Percentiles rank a stretch among this genome's conserved stretches.
Evolutionary conservation across 192 early-diverging fungal genomes (phyloP).

Genomic region (Coemansia umbellata): DNA sequence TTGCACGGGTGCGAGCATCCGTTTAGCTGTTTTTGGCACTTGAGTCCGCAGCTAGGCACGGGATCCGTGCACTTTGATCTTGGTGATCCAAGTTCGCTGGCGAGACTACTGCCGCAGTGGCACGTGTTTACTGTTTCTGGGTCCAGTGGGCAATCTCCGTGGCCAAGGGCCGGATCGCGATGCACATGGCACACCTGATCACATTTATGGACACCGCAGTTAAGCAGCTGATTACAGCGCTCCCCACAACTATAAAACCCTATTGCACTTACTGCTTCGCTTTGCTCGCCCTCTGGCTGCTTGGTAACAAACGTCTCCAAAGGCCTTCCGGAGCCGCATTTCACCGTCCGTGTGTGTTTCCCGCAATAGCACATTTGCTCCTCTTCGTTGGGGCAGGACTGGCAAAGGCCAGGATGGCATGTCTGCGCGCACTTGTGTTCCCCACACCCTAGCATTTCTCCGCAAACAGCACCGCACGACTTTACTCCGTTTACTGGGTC

Average conservation of each 20-base stretch:
- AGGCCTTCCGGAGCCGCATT: constrained; percentile 58
- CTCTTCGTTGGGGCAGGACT: constrained; percentile 55
- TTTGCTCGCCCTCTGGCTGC: background rate
- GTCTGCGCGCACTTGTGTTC: constrained; percentile 60
- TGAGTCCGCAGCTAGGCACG: constrained; percentile 39
- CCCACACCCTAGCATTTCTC: constrained; percentile 66
- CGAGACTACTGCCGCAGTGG: constrained; percentile 31
- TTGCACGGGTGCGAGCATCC: constrained; percentile 61
- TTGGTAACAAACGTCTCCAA: constrained; percentile 3
- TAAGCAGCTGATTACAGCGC: constrained; percentile 18
- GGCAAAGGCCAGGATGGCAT: constrained; percentile 71
- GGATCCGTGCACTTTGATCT: constrained; percentile 38
- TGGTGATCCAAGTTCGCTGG: constrained; percentile 11
- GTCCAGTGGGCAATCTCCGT: constrained; percentile 33
- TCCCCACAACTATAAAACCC: constrained; percentile 32
- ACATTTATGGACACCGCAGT: constrained; percentile 68
- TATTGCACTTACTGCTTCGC: constrained; percentile 1
- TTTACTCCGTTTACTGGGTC: constrained; percentile 57
- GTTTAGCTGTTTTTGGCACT: constrained; percentile 15
- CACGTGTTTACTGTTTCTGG: constrained; percentile 20
- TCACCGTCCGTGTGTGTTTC: constrained; percentile 49
- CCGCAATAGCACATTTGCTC: constrained; percentile 71
- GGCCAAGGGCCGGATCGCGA: constrained; percentile 1
- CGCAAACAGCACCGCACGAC: constrained; percentile 71
- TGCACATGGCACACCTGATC: constrained; percentile 53